phyloP scores from a whole-genome alignment of 2,329 filamentous ascomycete genomes.

The Fusarium xylarioides region DNA sequence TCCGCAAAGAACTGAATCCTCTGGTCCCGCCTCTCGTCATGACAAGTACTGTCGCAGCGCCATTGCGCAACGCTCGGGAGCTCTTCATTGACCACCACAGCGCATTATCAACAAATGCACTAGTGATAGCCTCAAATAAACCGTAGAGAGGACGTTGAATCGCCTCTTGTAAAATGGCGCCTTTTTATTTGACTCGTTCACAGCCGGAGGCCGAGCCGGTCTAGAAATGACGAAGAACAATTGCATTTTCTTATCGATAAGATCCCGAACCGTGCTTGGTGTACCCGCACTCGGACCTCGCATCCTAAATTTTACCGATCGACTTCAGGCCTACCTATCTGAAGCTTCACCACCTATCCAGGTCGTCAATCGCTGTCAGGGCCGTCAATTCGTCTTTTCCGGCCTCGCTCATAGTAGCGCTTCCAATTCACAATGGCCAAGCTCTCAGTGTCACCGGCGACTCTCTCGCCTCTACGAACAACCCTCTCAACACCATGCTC shows the following conservation, averaged over 20 bases:
- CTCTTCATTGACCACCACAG: slow-evolving; percentile 37
- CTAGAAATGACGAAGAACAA: slow-evolving; percentile 28
- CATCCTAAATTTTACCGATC: slow-evolving; percentile 45
- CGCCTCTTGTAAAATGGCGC: neutral
- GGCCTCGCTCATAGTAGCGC: neutral
- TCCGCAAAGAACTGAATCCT: slow-evolving; percentile 28
- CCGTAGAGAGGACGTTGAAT: neutral
- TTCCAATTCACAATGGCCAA: slow-evolving; percentile 42
- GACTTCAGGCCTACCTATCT: slow-evolving; percentile 17
- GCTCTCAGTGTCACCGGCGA: slow-evolving; percentile 40
- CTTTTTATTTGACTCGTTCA: slow-evolving; percentile 11
- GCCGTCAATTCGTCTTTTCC: slow-evolving; percentile 18
- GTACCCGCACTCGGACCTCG: slow-evolving; percentile 27
- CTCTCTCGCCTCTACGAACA: slow-evolving; percentile 44
- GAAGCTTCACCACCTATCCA: slow-evolving; percentile 18
- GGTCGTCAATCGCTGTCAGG: slow-evolving; percentile 17
- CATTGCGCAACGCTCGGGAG: slow-evolving; percentile 37
- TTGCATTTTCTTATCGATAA: slow-evolving; percentile 44
- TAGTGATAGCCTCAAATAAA: neutral
- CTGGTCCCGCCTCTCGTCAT: slow-evolving; percentile 24
- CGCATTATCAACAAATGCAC: slow-evolving; percentile 23
- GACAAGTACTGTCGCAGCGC: slow-evolving; percentile 25
- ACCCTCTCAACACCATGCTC: slow-evolving; percentile 42
- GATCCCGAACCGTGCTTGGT: slow-evolving; percentile 7
- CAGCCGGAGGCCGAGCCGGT: slow-evolving; percentile 5